These are phyloP conservation scores for Didymellaceae sp. DNA, from an alignment of 2,329 filamentous ascomycete genomes.

Conservation along the genomic window DNA sequence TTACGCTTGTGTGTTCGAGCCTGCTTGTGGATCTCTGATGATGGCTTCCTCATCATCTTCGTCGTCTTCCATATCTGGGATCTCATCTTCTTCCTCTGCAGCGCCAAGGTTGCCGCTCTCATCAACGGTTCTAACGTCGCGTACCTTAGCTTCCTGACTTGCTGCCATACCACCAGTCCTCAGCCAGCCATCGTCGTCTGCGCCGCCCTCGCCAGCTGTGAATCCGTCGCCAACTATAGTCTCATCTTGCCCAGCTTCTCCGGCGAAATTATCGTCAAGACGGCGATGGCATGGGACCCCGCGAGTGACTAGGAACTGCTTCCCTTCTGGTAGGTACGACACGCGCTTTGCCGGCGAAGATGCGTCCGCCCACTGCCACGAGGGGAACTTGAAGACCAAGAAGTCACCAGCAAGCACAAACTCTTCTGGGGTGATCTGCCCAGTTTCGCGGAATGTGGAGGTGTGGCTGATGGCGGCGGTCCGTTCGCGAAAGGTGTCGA, in stretches of 20 bases:
- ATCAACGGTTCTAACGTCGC: constrained; percentile 86
- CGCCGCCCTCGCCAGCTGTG: constrained; percentile 54
- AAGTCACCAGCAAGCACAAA: constrained; percentile 96
- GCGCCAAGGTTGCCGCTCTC: constrained; percentile 87
- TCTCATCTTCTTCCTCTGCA: constrained; percentile 76
- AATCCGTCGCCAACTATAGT: constrained; percentile 83
- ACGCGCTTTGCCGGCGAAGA: constrained; percentile 80
- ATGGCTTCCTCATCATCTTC: constrained; percentile 94
- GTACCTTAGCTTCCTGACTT: constrained; percentile 75
- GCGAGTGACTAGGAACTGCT: constrained; percentile 94
- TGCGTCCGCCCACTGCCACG: constrained; percentile 95
- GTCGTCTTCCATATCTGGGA: constrained; percentile 98
- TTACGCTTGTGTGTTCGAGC: constrained; percentile 61
- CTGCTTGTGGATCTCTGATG: constrained; percentile 67
- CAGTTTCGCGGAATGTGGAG: constrained; percentile 91
- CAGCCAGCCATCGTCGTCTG: constrained; percentile 86
- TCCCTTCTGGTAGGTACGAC: constrained; percentile 80
- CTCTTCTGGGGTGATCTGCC: constrained; percentile 96
- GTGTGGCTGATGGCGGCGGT: constrained; percentile 88
- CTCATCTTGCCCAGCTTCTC: constrained; percentile 84
- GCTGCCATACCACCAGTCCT: constrained; percentile 81
- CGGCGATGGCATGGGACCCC: constrained; percentile 93
- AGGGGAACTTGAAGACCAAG: constrained; percentile 98
- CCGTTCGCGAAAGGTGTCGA: constrained; percentile 89
- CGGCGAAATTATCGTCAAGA: constrained; percentile 91